Evolutionary conservation across 805 yeast species (phyloP).

Genomic region (Nakazawaea pomicola): DNA sequence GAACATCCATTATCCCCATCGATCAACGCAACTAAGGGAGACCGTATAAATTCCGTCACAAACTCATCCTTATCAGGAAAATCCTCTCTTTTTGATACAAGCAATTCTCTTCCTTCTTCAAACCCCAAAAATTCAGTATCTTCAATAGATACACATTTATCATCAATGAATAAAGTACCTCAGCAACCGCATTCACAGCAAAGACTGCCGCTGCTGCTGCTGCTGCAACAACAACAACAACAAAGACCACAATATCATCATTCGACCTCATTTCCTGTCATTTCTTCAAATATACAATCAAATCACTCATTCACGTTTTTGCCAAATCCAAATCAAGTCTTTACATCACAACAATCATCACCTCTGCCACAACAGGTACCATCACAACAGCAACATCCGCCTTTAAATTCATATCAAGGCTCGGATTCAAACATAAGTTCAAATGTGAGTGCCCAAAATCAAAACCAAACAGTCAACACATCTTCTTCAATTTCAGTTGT

Average conservation of each 20-base stretch:
- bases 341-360: not conserved
- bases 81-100: too few species aligned
- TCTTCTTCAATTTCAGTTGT: too few species aligned
- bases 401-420: not conserved
- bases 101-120: too few species aligned
- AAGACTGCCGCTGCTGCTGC: too few species aligned
- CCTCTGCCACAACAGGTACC: not conserved
- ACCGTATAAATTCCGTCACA: too few species aligned
- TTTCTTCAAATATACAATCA: constrained; percentile 1
- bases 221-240: not conserved
- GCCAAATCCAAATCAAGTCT: not conserved
- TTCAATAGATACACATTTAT: too few species aligned
- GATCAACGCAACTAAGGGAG: too few species aligned
- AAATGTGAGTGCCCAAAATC: not conserved
- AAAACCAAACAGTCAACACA: too few species aligned
- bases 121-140: too few species aligned
- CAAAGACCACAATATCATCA: not conserved
- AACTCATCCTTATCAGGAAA: too few species aligned
- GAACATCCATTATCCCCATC: too few species aligned
- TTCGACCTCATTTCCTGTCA: constrained; percentile 4
- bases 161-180: not conserved
- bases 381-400: not conserved
- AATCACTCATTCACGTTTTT: constrained; percentile 2
- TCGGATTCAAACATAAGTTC: not conserved
- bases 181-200: too few species aligned